A percentile compares a stretch with the other conserved stretches of the same genome.
These are phyloP conservation scores for Alternaria sp. DNA, from an alignment of 2,329 filamentous ascomycete species.

Conservation along the genomic window DNA sequence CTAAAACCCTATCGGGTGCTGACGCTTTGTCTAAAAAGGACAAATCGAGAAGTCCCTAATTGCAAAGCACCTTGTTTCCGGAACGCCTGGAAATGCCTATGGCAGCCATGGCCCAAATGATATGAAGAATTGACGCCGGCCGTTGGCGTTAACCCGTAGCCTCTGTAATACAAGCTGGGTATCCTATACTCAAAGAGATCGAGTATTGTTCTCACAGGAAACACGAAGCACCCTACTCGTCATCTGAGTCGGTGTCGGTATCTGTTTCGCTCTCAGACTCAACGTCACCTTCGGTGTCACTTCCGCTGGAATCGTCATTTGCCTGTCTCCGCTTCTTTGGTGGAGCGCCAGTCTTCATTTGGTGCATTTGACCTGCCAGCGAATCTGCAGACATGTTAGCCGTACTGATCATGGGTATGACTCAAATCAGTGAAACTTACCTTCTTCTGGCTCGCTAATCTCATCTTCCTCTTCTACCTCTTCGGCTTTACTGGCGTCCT, in stretches of 20 bases:
- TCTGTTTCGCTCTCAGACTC: constrained; percentile 60
- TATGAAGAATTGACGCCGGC: constrained; percentile 2
- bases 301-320: constrained; percentile 69
- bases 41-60: constrained; percentile 12
- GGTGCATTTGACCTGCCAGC: constrained; percentile 88
- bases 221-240: constrained; percentile 39
- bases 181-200: background rate
- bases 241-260: constrained; percentile 54
- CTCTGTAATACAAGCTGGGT: background rate
- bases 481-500: constrained; percentile 85
- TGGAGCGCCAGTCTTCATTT: constrained; percentile 74
- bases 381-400: constrained; percentile 68
- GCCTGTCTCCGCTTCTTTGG: constrained; percentile 66
- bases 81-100: constrained; percentile 43
- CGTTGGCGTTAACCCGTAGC: background rate
- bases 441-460: constrained; percentile 97
- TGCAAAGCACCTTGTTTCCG: constrained; percentile 5
- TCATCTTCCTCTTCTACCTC: constrained; percentile 87
- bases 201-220: background rate
- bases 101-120: constrained; percentile 5
- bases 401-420: background rate
- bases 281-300: constrained; percentile 71
- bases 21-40: constrained; percentile 5
- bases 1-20: constrained; percentile 7
- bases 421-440: constrained; percentile 63